A percentile compares a stretch with the other conserved stretches of the same genome.
phyloP scores from a whole-genome alignment of 2,329 filamentous ascomycete species.

The Hypoxylon sp. region DNA sequence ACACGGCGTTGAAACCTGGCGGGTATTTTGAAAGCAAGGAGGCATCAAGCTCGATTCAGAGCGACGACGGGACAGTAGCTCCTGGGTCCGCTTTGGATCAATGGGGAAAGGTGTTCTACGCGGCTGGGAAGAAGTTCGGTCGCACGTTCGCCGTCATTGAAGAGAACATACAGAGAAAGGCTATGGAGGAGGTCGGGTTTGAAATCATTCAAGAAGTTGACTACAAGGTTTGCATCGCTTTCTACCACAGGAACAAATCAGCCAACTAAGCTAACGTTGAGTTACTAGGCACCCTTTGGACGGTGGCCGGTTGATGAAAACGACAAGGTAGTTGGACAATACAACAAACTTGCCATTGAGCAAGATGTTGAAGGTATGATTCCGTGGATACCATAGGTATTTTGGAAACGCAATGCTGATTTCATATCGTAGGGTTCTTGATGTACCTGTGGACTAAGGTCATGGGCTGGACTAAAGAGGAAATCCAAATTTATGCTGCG shows the following conservation, averaged over 20 bases:
- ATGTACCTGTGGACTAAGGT: slow-evolving; percentile 42
- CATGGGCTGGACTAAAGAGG: slow-evolving; percentile 42
- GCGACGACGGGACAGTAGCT: slow-evolving; percentile 43
- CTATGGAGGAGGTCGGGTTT: slow-evolving; percentile 45
- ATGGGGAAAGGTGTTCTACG: slow-evolving; percentile 48
- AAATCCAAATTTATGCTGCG: slow-evolving; percentile 43
- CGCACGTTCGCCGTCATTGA: slow-evolving; percentile 46
- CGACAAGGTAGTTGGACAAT: slow-evolving; percentile 50
- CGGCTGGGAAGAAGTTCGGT: slow-evolving; percentile 47
- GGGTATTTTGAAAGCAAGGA: slow-evolving; percentile 49
- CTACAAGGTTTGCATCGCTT: too few relatives aligned
- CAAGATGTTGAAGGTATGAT: slow-evolving; percentile 47
- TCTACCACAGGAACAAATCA: too few relatives aligned
- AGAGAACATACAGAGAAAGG: slow-evolving; percentile 44
- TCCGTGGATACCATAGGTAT: not conserved
- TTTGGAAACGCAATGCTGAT: not conserved
- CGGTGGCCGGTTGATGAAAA: slow-evolving; percentile 52
- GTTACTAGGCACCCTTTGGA: slow-evolving; percentile 51
- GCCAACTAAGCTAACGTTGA: too few relatives aligned
- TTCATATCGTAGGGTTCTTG: slow-evolving; percentile 37
- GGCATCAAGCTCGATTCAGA: slow-evolving; percentile 38
- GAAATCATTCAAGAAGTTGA: slow-evolving; percentile 38
- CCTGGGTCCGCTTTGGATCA: slow-evolving; percentile 45
- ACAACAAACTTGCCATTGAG: slow-evolving; percentile 44
- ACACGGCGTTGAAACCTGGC: slow-evolving; percentile 62